phyloP scores from a whole-genome alignment of 73 alveolate genomes.

The Stentor roeselii region DNA sequence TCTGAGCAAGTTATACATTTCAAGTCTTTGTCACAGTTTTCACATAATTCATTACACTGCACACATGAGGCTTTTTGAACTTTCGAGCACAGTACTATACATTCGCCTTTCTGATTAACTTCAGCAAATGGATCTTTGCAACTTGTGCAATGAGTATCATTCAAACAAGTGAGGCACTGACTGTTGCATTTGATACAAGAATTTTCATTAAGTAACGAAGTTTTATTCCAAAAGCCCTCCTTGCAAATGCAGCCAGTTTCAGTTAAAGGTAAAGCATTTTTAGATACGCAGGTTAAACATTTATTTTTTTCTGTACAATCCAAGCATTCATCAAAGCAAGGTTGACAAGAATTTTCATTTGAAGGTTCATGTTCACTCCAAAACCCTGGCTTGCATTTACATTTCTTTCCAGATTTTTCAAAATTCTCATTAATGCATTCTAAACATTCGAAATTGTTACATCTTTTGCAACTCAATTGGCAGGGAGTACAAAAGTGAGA shows the following conservation, averaged over 20 bases:
- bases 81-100: no score
- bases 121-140: neutral
- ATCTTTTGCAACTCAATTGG: neutral
- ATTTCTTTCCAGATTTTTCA: no score
- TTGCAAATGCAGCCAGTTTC: neutral
- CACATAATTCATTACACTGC: no score
- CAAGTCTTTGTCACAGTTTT: no score
- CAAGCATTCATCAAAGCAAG: neutral
- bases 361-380: neutral
- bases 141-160: neutral
- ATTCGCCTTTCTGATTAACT: no score
- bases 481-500: no score
- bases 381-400: neutral
- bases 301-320: neutral
- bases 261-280: neutral
- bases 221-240: neutral
- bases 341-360: neutral
- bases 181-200: neutral
- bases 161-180: neutral
- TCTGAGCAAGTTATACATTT: no score
- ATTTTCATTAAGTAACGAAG: neutral
- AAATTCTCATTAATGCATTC: no score
- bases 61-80: no score
- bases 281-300: neutral
- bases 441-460: no score